These are phyloP conservation scores for Chaetomium cochliodes DNA, from an alignment of 495 filamentous ascomycete species.

Conservation along the genomic window DNA sequence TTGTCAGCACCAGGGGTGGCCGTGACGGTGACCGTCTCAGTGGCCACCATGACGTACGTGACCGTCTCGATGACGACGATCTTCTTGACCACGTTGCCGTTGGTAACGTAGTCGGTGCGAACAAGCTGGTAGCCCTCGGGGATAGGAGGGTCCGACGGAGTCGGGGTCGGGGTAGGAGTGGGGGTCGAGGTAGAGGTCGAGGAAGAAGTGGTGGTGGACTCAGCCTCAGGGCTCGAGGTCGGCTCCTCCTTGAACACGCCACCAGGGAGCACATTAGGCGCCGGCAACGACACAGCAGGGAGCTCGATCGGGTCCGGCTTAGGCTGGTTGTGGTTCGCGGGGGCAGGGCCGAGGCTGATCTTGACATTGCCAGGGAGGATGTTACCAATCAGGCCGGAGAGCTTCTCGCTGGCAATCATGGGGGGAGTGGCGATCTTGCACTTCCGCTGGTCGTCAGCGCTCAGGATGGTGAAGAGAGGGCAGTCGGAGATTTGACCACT, in stretches of 20 bases:
- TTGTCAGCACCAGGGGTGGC: constrained; percentile 26
- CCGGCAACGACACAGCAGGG: constrained; percentile 20
- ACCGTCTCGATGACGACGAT: constrained; percentile 48
- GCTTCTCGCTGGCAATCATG: constrained; percentile 38
- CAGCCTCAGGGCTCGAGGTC: constrained; percentile 3
- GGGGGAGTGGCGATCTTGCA: constrained; percentile 40
- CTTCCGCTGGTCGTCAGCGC: constrained; percentile 35
- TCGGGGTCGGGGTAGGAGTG: constrained; percentile 16
- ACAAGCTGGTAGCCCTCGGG: constrained; percentile 37
- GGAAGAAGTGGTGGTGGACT: constrained; percentile 21
- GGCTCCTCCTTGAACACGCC: constrained; percentile 30
- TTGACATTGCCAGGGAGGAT: constrained; percentile 42
- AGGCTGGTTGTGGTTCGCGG: constrained; percentile 29
- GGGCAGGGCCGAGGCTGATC: constrained; percentile 40
- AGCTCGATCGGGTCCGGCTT: constrained; percentile 10
- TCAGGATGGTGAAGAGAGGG: constrained; percentile 50
- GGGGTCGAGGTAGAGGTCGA: constrained; percentile 29
- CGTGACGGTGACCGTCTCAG: constrained; percentile 30
- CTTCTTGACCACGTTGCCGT: constrained; percentile 41
- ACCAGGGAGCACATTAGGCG: constrained; percentile 27
- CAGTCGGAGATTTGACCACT: constrained; percentile 57
- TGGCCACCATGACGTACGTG: constrained; percentile 42
- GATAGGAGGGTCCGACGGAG: constrained; percentile 22
- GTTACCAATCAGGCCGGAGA: constrained; percentile 30
- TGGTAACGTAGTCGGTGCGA: constrained; percentile 47